A percentile compares a stretch with the other conserved stretches of the same genome.
phyloP scores from a whole-genome alignment of 2,329 filamentous ascomycete genomes.

The Fusarium liriodendri region DNA sequence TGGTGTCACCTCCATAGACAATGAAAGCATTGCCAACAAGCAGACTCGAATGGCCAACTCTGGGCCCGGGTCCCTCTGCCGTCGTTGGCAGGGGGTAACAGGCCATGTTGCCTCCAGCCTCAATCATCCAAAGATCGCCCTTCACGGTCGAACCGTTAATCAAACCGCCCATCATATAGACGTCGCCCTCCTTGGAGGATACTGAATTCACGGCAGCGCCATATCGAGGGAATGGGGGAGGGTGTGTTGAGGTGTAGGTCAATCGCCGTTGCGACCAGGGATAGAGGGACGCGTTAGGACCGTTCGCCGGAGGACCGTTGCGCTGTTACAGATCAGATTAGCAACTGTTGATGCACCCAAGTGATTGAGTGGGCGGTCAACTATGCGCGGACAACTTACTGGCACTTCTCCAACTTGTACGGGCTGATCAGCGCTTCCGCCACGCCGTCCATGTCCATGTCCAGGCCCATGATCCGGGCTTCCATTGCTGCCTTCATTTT shows the following conservation, averaged over 20 bases:
- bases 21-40: constrained; percentile 99
- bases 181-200: constrained; percentile 94
- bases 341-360: constrained; percentile 1
- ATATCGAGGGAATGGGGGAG: constrained; percentile 94
- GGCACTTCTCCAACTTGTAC: constrained; percentile 54
- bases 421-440: constrained; percentile 62
- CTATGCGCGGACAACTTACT: constrained; percentile 49
- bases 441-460: constrained; percentile 62
- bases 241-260: constrained; percentile 83
- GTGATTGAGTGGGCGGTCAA: background rate
- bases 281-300: constrained; percentile 84
- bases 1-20: constrained; percentile 98
- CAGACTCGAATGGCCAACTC: constrained; percentile 93
- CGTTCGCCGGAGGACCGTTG: constrained; percentile 61
- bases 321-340: constrained; percentile 58
- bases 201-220: constrained; percentile 94
- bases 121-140: constrained; percentile 97
- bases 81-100: constrained; percentile 94
- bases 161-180: constrained; percentile 97
- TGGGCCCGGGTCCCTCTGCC: constrained; percentile 91
- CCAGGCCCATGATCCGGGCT: constrained; percentile 71
- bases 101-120: constrained; percentile 86
- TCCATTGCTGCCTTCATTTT: constrained; percentile 65
- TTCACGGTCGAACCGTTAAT: constrained; percentile 97
- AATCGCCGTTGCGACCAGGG: constrained; percentile 94